phyloP scores from a whole-genome alignment of 257 asterid genomes.

The Petrea volubilis region DNA sequence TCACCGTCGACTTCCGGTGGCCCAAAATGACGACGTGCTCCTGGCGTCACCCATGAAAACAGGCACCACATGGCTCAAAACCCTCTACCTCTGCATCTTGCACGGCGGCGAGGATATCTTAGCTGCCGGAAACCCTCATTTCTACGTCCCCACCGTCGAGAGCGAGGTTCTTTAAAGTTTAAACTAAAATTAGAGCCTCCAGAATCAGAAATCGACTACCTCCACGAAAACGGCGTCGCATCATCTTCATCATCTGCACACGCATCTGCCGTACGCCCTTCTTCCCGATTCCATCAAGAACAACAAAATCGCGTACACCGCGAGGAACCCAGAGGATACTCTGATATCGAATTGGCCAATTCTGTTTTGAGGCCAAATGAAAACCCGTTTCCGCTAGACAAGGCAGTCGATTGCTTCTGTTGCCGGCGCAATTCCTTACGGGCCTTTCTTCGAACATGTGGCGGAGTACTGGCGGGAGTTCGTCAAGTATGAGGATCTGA shows the following conservation, averaged over 20 bases:
- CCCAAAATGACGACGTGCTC: conserved; percentile 13
- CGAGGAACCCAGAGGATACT: too few relatives aligned
- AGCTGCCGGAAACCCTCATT: conserved; percentile 27
- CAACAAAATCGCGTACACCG: conserved; percentile 38
- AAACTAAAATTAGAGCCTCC: too few relatives aligned
- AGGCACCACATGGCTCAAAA: conserved; percentile 14
- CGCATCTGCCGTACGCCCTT: conserved; percentile 33
- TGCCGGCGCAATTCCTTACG: conserved; percentile 31
- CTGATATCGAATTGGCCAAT: conserved; percentile 40
- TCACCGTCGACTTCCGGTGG: neutral
- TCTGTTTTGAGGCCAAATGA: neutral
- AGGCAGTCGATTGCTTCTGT: conserved; percentile 35
- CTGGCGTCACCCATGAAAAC: conserved; percentile 4
- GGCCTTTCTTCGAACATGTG: conserved; percentile 40
- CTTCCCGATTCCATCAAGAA: conserved; percentile 31
- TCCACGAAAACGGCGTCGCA: neutral
- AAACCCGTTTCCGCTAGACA: conserved; percentile 24
- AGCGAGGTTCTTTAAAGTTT: too few relatives aligned
- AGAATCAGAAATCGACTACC: conserved; percentile 18
- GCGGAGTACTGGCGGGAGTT: conserved; percentile 43
- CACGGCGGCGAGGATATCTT: conserved; percentile 17
- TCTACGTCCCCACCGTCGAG: conserved; percentile 37
- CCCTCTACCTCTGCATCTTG: conserved; percentile 27
- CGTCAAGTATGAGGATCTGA: conserved; percentile 44
- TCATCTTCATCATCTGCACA: conserved; percentile 29